phyloP scores from a whole-genome alignment of 179 eudicot genomes.

The Pouteria campechiana region DNA sequence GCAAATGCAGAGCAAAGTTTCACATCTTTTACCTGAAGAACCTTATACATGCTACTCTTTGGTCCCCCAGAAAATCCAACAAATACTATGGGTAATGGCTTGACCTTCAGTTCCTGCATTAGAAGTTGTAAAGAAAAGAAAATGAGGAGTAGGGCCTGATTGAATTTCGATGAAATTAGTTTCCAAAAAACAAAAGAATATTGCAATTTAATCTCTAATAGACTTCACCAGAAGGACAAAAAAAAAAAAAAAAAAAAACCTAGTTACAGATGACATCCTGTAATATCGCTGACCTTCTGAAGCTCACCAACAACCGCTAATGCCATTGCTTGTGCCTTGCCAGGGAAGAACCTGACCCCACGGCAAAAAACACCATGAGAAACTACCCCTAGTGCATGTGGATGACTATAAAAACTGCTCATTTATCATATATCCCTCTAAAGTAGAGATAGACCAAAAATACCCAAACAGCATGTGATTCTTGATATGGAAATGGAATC shows the following conservation, averaged over 20 bases:
- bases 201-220: background rate
- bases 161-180: background rate
- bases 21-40: conserved; percentile 33
- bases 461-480: too few species aligned
- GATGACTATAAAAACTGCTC: too few species aligned
- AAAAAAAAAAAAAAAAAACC: background rate
- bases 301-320: conserved; percentile 35
- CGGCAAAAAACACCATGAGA: too few species aligned
- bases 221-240: background rate
- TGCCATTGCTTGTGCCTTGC: conserved; percentile 46
- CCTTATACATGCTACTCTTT: conserved; percentile 55
- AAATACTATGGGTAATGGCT: conserved; percentile 44
- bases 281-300: conserved; percentile 39
- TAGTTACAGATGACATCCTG: too few species aligned
- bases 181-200: background rate
- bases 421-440: too few species aligned
- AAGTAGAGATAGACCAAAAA: too few species aligned
- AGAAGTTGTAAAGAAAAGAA: background rate
- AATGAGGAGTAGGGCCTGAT: too few species aligned
- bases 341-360: conserved; percentile 52
- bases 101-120: conserved; percentile 32
- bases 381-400: too few species aligned
- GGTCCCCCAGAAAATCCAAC: conserved; percentile 51
- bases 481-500: too few species aligned
- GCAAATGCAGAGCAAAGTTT: background rate